Percentiles rank a stretch among this genome's conserved stretches.
Conservation (phyloP, 2,329 filamentous ascomycete genomes). For the Aspergillus clavatus region DNA sequence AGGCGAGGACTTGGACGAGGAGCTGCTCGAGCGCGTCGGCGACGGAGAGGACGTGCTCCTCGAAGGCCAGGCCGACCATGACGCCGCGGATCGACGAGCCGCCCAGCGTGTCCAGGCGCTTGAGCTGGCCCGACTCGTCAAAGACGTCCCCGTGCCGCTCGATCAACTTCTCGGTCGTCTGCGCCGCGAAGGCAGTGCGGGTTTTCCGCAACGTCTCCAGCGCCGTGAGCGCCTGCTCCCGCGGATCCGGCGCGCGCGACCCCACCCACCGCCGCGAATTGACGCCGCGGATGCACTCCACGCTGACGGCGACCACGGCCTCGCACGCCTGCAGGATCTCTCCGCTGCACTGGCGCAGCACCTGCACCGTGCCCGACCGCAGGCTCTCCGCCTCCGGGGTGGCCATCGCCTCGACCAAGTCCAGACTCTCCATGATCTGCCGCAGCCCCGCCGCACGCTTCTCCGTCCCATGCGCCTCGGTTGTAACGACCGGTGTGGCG, state of each 20-base stretch:
- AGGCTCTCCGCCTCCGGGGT: constrained; percentile 34
- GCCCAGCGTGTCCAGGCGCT: constrained; percentile 29
- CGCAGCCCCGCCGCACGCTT: constrained; percentile 22
- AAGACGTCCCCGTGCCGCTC: constrained; percentile 9
- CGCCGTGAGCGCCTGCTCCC: constrained; percentile 13
- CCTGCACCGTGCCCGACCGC: constrained; percentile 29
- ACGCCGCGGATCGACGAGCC: constrained; percentile 43
- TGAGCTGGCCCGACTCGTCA: constrained; percentile 21
- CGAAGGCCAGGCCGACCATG: constrained; percentile 44
- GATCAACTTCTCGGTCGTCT: constrained; percentile 42
- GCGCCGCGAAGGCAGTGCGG: constrained; percentile 18
- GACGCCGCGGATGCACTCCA: constrained; percentile 22
- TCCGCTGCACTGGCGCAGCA: constrained; percentile 26
- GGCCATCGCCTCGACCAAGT: constrained; percentile 36
- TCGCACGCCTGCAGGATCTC: constrained; percentile 24
- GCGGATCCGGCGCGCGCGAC: constrained; percentile 9
- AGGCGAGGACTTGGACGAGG: constrained; percentile 33
- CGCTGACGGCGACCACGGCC: constrained; percentile 17
- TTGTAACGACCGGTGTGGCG: constrained; percentile 1
- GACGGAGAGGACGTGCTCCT: constrained; percentile 37
- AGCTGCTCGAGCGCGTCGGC: constrained; percentile 15
- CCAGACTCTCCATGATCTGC: constrained; percentile 31
- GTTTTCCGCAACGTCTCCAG: constrained; percentile 24
- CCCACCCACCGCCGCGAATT: constrained; percentile 27
- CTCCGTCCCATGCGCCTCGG: constrained; percentile 10